Evolutionary conservation across 768 basidiomycete species (phyloP), one percentile per base, ranked within the genome.

Genomic region (Termitomyces sp.): DNA sequence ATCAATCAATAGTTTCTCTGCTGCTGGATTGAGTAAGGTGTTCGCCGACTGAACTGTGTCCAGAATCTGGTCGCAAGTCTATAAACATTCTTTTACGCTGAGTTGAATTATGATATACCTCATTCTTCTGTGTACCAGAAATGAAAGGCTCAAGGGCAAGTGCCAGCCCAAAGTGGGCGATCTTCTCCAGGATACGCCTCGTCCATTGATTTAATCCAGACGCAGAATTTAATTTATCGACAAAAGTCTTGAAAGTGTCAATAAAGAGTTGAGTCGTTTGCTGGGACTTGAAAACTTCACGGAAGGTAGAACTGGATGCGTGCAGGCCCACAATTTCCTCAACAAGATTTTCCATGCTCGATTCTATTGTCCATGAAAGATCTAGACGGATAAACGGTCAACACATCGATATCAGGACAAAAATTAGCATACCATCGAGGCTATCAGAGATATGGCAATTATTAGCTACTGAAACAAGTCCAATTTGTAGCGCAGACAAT

Each of bases 271-370:
- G 83, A 0, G 86, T 87, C 10, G 81, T 81, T 55, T 82, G 84
- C 55, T 88, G 86, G 0, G 87, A 90, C 62, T 78, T 83, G 72
- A 93, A 92, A 1, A 87, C 67, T 55, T 86, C 80, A 13, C 88
- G 83, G 70, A 93, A 92, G 0, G 83, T 81, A 0, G 79, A 65
- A 59, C 80, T 84, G 0, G 84, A 79, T 1, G 81, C 76, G 60
- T 93, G 89, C 32, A 91, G 72, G 32, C 81, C 77, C 60, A 92
- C 83, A 49, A 93, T 68, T 53, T 87, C 83, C 66, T 87, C 87
- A 0, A 90, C 68, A 16, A 94, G 74, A 5, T 73, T 73, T 66
- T 89, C 87, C 65, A 84, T 81, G 12, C 74, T 76, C 0, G 72
- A 66, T 64, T 70, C 72, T 10, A 69, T 67, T 24, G 68, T 63